A percentile compares a stretch with the other conserved stretches of the same genome.
These are phyloP conservation scores for Acanthamoeba culbertsoni DNA, from an alignment of 208 protist species.

Conservation along the genomic window DNA sequence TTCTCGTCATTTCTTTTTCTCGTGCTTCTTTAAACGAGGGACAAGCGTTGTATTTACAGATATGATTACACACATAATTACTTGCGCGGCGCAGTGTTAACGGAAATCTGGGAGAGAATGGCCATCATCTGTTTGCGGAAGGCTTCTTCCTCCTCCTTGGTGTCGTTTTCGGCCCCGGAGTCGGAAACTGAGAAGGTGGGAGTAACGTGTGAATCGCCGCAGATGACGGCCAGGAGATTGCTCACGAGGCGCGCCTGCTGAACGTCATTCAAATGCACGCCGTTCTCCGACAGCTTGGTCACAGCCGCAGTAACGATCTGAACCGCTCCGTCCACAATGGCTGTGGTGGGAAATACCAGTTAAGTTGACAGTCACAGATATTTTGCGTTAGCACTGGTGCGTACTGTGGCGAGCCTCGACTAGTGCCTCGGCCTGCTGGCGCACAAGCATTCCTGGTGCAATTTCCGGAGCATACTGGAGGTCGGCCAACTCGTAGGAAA, in stretches of 20 bases:
- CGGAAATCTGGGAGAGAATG: neutral
- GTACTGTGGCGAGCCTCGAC: constrained; percentile 14
- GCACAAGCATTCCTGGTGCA: constrained; percentile 2
- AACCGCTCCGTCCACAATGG: neutral
- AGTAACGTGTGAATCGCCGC: neutral
- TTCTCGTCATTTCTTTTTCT: no score
- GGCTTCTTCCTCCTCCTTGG: neutral
- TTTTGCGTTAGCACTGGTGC: neutral
- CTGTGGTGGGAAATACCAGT: neutral
- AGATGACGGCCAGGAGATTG: constrained; percentile 31
- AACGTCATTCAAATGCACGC: neutral
- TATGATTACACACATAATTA: no score
- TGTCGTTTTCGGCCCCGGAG: neutral
- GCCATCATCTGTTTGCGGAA: neutral
- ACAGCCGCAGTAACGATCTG: neutral
- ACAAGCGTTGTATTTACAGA: no score
- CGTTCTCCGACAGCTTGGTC: neutral
- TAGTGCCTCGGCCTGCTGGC: constrained; percentile 29
- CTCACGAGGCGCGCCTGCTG: neutral
- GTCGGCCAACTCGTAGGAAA: constrained; percentile 39
- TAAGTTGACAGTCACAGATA: neutral
- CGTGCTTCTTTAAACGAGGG: no score
- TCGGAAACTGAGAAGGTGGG: constrained; percentile 41
- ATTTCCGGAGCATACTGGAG: constrained; percentile 40
- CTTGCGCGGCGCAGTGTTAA: constrained; percentile 3